A percentile compares a stretch with the other conserved stretches of the same genome.
These are phyloP conservation scores for Barnettozyma vustinii DNA, from an alignment of 805 yeast genomes.

Conservation along the genomic window DNA sequence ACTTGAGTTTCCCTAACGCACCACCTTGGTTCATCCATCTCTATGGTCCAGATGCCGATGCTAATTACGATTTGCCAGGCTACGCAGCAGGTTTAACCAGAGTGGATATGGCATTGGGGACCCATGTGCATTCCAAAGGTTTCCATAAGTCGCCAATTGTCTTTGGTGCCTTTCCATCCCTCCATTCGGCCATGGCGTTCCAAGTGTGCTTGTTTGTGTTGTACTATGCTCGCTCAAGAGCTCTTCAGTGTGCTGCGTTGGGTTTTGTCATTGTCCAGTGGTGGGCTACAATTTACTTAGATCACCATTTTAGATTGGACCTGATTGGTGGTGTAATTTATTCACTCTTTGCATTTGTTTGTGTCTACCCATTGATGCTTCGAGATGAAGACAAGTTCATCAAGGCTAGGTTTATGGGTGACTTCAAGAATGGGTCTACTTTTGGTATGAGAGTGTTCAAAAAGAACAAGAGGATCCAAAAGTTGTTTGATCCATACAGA, in stretches of 20 bases:
- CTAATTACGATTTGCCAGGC: conserved; percentile 58
- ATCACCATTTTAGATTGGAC: conserved; percentile 68
- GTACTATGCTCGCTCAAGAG: conserved; percentile 33
- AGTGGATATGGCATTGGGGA: conserved; percentile 58
- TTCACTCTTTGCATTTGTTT: conserved; percentile 38
- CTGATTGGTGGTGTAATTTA: conserved; percentile 50
- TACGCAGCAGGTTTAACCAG: conserved; percentile 68
- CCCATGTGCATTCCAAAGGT: conserved; percentile 53
- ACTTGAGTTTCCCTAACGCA: conserved; percentile 59
- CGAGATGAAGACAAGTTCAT: conserved; percentile 26
- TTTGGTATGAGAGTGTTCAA: conserved; percentile 64
- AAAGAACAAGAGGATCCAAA: conserved; percentile 37
- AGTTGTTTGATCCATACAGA: conserved; percentile 50
- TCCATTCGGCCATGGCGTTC: conserved; percentile 64
- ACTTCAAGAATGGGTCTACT: conserved; percentile 39
- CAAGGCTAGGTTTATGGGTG: conserved; percentile 33
- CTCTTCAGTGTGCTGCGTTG: conserved; percentile 29
- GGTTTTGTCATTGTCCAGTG: conserved; percentile 51
- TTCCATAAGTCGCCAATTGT: conserved; percentile 66
- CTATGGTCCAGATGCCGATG: conserved; percentile 50
- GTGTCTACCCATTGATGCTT: conserved; percentile 34
- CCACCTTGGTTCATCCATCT: conserved; percentile 70
- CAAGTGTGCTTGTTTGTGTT: conserved; percentile 35
- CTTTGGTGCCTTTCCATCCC: conserved; percentile 60
- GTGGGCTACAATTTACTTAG: conserved; percentile 73